These are phyloP conservation scores for Cubamyces sp. DNA, from an alignment of 768 basidiomycete genomes.

Conservation along the genomic window DNA sequence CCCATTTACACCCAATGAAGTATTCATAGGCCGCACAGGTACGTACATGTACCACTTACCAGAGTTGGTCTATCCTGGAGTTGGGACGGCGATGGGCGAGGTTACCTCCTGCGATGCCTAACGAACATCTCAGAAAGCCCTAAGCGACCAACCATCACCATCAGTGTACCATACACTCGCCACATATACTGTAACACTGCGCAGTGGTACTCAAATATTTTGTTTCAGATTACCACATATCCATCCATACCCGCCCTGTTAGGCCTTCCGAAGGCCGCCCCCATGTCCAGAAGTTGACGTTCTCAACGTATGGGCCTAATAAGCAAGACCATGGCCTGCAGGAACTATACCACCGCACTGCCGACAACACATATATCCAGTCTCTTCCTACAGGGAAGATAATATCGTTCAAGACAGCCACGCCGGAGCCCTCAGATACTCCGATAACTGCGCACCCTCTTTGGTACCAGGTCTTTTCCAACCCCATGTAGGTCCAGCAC, in stretches of 20 bases:
- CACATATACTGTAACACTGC: too few species aligned
- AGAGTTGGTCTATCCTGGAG: too few species aligned
- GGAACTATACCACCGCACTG: conserved; percentile 70
- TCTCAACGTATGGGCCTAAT: conserved; percentile 93
- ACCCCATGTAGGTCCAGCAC: conserved; percentile 62
- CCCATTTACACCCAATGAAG: conserved; percentile 40
- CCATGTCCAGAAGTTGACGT: conserved; percentile 80
- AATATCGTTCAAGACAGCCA: conserved; percentile 65
- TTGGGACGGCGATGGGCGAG: too few species aligned
- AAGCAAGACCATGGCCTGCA: conserved; percentile 80
- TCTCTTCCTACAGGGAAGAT: conserved; percentile 79
- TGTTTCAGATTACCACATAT: conserved; percentile 81
- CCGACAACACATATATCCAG: conserved; percentile 82
- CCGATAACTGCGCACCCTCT: conserved; percentile 44
- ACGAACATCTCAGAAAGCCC: too few species aligned
- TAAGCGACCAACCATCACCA: too few species aligned
- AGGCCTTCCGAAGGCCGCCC: conserved; percentile 40
- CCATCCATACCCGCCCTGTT: conserved; percentile 68
- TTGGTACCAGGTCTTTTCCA: conserved; percentile 64
- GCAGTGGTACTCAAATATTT: conserved; percentile 11
- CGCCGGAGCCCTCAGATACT: conserved; percentile 35
- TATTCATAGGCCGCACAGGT: conserved; percentile 74
- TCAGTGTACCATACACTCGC: too few species aligned
- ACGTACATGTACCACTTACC: conserved; percentile 24
- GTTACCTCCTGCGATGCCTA: too few species aligned